These are phyloP conservation scores for Colletotrichum abscissum DNA, from an alignment of 2,329 filamentous ascomycete species.

Conservation along the genomic window DNA sequence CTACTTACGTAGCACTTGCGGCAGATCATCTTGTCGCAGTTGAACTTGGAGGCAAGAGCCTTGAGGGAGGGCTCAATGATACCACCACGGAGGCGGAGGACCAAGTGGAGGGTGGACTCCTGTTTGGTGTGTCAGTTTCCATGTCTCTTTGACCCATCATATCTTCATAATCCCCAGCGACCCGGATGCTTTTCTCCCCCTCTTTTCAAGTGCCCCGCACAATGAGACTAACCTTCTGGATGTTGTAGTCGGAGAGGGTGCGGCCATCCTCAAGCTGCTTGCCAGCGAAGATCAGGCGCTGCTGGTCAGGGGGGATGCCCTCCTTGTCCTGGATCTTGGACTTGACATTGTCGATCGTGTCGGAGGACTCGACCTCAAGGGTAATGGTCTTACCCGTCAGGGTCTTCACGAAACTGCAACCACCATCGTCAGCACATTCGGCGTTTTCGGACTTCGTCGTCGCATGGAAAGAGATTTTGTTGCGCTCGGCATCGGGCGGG, in stretches of 20 bases:
- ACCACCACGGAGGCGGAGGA: conserved; percentile 98
- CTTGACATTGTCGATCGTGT: conserved; percentile 99
- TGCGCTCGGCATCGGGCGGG: conserved; percentile 12
- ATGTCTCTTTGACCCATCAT: not conserved
- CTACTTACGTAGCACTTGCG: conserved; percentile 98
- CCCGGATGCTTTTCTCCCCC: not conserved
- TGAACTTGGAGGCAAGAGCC: conserved; percentile 98
- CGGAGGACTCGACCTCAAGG: conserved; percentile 98
- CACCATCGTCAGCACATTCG: conserved; percentile 40
- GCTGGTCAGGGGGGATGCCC: conserved; percentile 97
- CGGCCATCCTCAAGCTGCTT: conserved; percentile 99
- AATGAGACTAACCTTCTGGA: conserved; percentile 84
- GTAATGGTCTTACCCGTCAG: conserved; percentile 99
- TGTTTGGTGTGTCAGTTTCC: conserved; percentile 49
- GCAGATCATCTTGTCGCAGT: conserved; percentile 99
- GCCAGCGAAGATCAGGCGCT: conserved; percentile 98
- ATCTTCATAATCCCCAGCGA: not conserved
- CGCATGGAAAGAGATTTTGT: conserved; percentile 19
- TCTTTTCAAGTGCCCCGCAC: not conserved
- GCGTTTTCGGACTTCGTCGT: conserved; percentile 27
- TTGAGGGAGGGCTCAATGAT: conserved; percentile 99
- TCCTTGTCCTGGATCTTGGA: conserved; percentile 99
- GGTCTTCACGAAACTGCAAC: conserved; percentile 96
- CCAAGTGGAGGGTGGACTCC: conserved; percentile 98
- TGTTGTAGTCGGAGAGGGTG: conserved; percentile 98